Base-by-base conservation (phyloP, 495 filamentous ascomycete genomes). In the Podospora appendiculata region DNA sequence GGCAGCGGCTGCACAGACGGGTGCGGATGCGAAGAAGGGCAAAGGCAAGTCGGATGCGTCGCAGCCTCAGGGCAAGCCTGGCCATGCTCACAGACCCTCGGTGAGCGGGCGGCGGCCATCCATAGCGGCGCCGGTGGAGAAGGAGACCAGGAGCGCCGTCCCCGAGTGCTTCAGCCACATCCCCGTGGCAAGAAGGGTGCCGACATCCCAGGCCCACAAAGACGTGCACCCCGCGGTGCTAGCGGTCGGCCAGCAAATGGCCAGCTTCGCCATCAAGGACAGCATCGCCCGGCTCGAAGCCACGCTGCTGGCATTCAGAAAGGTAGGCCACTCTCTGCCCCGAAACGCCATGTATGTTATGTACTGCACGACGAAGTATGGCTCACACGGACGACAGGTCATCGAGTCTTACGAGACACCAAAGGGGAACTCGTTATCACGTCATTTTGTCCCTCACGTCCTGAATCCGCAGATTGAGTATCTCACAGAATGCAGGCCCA, bases 381-480 rank as follows among this genome's bases (percentile, higher is more conserved):
- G 25, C 45, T 58, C 19, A 64, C 52, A 55, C 6, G 19, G 43
- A 16, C 14, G 49, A 12, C 40, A 95, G 87, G 87, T 96, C 46
- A 92, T 98, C 48, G 81, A 91, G 65, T 83, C 88, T 16, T 98
- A 98, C 61, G 88, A 83, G 17, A 97, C 92, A 0, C 93, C 94
- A 12, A 70, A 82, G 17, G 83, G 84, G 13, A 89, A 83, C 52
- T 89, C 90, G 4, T 78, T 98, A 36, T 81, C 89, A 14, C 87
- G 93, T 12, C 90, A 98, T 72, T 81, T 98, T 57, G 91, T 89
- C 25, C 85, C 87, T n/a, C 89, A 96, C 59, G 82, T 85, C 57
- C 79, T 98, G 52, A 93, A 89, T 52, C 88, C 90, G 52, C 93
- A 98, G 70, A 95, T 98, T 56, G 89, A 90, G 54, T 95, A 92